Evolutionary conservation across 148 eudicot species (phyloP).

Genomic region (Dianthus caryophyllus): DNA sequence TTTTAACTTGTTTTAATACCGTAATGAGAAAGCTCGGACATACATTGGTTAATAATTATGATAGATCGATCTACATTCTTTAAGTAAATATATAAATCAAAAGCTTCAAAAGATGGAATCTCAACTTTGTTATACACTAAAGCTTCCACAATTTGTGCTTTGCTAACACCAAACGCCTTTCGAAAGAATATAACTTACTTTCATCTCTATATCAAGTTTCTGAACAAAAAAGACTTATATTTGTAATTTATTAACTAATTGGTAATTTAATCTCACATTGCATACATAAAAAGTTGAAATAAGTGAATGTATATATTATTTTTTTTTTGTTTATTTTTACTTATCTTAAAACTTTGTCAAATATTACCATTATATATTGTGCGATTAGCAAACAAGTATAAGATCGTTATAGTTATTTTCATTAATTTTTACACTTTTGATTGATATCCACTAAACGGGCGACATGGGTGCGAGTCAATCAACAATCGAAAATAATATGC

Average conservation of each 20-base stretch:
- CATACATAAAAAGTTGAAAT: too few relatives aligned
- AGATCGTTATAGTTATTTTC: not conserved
- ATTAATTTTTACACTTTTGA: not conserved
- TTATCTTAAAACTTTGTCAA: not conserved
- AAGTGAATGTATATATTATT: too few relatives aligned
- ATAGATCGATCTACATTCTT: too few relatives aligned
- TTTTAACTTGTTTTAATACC: too few relatives aligned
- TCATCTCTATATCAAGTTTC: not conserved
- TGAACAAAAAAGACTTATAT: not conserved
- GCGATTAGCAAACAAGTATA: not conserved
- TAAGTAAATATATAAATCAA: too few relatives aligned
- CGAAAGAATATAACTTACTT: constrained; percentile 10
- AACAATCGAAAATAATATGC: not conserved
- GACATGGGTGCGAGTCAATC: constrained; percentile 10
- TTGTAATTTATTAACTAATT: too few relatives aligned
- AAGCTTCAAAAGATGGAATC: too few relatives aligned
- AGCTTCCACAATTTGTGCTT: constrained; percentile 3
- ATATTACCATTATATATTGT: not conserved
- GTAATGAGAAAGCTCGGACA: too few relatives aligned
- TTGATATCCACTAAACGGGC: not conserved
- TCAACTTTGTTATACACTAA: too few relatives aligned
- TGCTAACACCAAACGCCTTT: not conserved
- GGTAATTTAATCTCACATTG: too few relatives aligned
- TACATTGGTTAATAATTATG: too few relatives aligned
- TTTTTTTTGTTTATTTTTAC: not conserved